phyloP scores from a whole-genome alignment of 129 eudicot genomes.

The Saussurea involucrata region DNA sequence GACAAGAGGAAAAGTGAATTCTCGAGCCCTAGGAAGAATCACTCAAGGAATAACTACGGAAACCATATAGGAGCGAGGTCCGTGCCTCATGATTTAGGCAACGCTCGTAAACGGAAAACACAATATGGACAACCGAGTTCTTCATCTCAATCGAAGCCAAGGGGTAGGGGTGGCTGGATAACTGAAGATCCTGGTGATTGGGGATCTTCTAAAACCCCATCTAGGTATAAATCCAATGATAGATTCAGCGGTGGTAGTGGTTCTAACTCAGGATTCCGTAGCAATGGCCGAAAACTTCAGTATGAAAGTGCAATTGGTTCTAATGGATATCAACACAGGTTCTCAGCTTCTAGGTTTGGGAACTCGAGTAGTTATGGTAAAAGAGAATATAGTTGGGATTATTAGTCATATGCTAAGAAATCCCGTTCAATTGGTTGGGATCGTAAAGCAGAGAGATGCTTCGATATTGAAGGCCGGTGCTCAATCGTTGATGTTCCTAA shows the following conservation, averaged over 20 bases:
- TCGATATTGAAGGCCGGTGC: background rate
- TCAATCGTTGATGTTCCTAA: background rate
- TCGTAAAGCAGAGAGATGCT: background rate
- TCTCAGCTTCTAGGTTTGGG: conserved; percentile 50
- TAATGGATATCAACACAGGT: conserved; percentile 47
- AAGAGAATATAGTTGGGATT: conserved; percentile 49
- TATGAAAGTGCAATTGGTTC: conserved; percentile 27
- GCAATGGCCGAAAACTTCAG: conserved; percentile 30
- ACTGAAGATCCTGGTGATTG: conserved; percentile 64
- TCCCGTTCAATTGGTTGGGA: background rate
- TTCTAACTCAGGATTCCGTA: conserved; percentile 40
- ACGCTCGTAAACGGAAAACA: conserved; percentile 40
- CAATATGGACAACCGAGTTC: conserved; percentile 32
- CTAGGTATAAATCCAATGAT: conserved; percentile 23
- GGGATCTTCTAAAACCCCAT: conserved; percentile 72
- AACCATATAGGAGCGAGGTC: conserved; percentile 37
- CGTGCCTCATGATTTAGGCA: conserved; percentile 53
- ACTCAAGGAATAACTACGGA: conserved; percentile 30
- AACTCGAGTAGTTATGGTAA: conserved; percentile 34
- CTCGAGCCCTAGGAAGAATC: conserved; percentile 45
- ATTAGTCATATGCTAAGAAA: conserved; percentile 10
- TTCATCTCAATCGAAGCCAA: conserved; percentile 37
- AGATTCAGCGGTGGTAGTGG: conserved; percentile 30
- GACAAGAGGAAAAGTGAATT: conserved; percentile 49
- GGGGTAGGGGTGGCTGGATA: conserved; percentile 60